phyloP scores from a whole-genome alignment of 345 rosid genomes.

The Clausena lansium region DNA sequence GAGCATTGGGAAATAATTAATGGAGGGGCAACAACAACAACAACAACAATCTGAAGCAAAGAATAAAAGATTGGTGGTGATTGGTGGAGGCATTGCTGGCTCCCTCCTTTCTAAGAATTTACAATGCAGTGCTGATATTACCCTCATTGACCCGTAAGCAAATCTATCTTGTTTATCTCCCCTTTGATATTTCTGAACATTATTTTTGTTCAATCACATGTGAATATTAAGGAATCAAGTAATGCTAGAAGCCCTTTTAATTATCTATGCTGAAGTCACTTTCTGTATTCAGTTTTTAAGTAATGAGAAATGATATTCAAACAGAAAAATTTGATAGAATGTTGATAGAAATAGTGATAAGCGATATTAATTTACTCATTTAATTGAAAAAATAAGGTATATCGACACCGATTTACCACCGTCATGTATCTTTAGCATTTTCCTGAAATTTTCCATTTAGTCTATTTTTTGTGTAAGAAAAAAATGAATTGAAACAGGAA shows the following conservation, averaged over 20 bases:
- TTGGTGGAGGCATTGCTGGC: conserved; percentile 70
- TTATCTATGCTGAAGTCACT: not conserved
- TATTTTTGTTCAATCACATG: not conserved
- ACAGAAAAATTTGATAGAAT: not conserved
- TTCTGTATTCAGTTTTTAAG: no score
- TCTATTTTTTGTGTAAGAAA: not conserved
- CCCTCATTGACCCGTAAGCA: conserved; percentile 67
- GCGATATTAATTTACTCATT: no score
- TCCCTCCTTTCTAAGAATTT: conserved; percentile 46
- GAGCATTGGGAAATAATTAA: not conserved
- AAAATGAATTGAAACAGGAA: conserved; percentile 49
- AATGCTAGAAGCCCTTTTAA: not conserved
- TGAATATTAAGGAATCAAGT: not conserved
- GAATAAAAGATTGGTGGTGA: conserved; percentile 41
- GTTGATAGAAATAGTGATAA: not conserved
- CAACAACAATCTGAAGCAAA: conserved; percentile 18
- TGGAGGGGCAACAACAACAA: not conserved
- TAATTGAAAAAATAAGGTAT: no score
- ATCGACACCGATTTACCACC: not conserved
- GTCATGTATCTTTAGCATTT: no score
- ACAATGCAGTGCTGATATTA: conserved; percentile 56
- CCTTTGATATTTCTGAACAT: not conserved
- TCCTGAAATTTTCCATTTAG: not conserved
- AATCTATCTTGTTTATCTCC: not conserved
- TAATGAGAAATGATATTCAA: no score